Conservation (phyloP, 2,329 filamentous ascomycete species). For the Blumeria graminis region DNA sequence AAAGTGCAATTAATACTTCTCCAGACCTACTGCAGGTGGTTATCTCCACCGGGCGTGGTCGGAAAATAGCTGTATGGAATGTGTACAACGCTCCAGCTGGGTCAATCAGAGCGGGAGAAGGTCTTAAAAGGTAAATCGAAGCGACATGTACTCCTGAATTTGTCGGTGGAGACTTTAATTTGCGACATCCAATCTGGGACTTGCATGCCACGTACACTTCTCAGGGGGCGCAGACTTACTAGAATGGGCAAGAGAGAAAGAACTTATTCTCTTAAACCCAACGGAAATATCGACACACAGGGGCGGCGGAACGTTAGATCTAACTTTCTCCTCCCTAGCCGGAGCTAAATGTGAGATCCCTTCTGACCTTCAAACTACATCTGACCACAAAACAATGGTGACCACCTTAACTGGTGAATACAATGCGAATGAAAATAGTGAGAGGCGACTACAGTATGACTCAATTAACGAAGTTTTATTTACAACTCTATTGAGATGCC, state of each 20-base stretch:
- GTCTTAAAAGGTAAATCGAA: not conserved
- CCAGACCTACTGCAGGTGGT: not conserved
- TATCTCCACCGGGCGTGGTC: not conserved
- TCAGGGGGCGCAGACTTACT: not conserved
- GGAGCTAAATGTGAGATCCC: not conserved
- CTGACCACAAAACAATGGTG: not conserved
- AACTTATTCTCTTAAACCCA: not conserved
- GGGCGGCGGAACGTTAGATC: not conserved
- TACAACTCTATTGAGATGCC: not conserved
- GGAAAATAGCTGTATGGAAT: not conserved
- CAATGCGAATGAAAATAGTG: not conserved
- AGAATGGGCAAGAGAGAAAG: not conserved
- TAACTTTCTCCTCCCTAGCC: not conserved
- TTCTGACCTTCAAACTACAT: not conserved
- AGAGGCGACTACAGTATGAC: not conserved
- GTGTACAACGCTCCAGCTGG: not conserved
- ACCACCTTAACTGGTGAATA: not conserved
- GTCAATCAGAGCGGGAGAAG: not conserved
- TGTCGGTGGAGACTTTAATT: not conserved
- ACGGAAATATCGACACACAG: not conserved
- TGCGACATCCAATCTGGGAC: not conserved
- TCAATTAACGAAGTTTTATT: not conserved
- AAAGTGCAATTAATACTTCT: not conserved
- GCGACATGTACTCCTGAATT: not conserved
- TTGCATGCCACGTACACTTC: not conserved